Evolutionary conservation across 192 early-diverging fungal genomes (phyloP), one percentile per base, ranked within the genome.

Genomic region (Podila epigama): DNA sequence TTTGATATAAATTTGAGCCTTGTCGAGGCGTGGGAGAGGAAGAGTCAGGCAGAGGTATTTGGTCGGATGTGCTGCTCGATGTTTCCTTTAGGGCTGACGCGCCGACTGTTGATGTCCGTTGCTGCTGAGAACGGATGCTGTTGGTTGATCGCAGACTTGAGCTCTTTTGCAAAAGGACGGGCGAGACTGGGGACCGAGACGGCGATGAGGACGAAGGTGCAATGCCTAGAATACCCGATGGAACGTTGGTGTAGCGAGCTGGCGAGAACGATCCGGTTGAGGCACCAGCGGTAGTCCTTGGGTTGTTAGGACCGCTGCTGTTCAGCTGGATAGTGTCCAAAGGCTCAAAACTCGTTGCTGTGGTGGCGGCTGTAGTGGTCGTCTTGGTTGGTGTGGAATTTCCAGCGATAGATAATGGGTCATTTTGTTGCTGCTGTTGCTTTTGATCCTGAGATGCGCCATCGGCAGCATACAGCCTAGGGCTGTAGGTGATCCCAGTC

Each of bases 111-210:
- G 35, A 13, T 0, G 31, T 20, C 35, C 58, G 33, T 9, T 35
- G 34, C 37, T n/a, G 20, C 27, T 59, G 58, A 11, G 32, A 25
- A 41, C 32, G 31, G 11, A 31, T 31, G 37, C 20, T 32, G 7
- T 11, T 54, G 11, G 52, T 59, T 25, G 32, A 35, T 22, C 58
- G 18, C 11, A 59, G 37, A 29, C 58, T 59, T 13, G 58, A 59
- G 8, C 40, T 42, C 58, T 59, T 59, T 42, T 59, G 58, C 39
- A 59, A 25, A 8, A 59, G 33, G 5, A 59, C 58, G 13, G 58
- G 58, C 13, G 58, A 59, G 22, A 59, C 58, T 3, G 58, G 58
- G 5, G 58, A 59, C 11, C 58, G 35, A 1, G 58, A 59, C 10
- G 58, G 58, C 33, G 58, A 59, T 2, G 58, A 59, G 5, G 58